These are phyloP conservation scores for Acacia crassicarpa DNA, from an alignment of 306 rosid genomes.

Conservation along the genomic window DNA sequence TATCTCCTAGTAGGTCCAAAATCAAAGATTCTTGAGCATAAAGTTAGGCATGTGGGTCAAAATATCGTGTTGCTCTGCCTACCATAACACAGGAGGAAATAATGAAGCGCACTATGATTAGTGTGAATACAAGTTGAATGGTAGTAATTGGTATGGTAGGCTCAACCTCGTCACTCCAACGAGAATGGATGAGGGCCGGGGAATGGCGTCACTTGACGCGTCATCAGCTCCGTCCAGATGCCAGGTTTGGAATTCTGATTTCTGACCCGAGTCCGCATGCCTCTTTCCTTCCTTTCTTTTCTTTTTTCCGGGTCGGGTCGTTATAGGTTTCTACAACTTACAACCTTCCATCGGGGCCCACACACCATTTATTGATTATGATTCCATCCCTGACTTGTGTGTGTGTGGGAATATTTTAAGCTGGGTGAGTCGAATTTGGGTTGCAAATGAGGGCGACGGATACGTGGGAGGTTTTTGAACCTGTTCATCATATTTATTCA, in stretches of 20 bases:
- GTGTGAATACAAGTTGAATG: not conserved
- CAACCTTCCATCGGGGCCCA: not conserved
- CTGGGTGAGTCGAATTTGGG: not conserved
- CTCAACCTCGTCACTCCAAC: not conserved
- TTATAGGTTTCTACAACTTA: no score
- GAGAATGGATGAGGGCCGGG: not conserved
- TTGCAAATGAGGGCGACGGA: not conserved
- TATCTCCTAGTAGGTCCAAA: not conserved
- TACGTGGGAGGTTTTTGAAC: not conserved
- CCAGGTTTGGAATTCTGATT: not conserved
- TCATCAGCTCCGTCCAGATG: not conserved
- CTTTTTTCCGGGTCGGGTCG: not conserved
- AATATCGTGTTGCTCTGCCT: not conserved
- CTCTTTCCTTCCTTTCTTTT: not conserved
- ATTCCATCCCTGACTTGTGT: no score
- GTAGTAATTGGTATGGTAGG: not conserved
- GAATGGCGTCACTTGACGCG: not conserved
- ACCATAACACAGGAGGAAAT: not conserved
- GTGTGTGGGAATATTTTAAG: not conserved
- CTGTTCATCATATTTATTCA: not conserved
- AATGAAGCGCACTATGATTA: not conserved
- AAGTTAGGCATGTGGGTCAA: not conserved
- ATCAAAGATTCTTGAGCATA: not conserved
- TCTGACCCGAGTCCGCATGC: not conserved
- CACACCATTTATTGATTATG: not conserved